These are phyloP conservation scores for Chloromonas sp. DNA, from an alignment of 163 green algal species.

Conservation along the genomic window DNA sequence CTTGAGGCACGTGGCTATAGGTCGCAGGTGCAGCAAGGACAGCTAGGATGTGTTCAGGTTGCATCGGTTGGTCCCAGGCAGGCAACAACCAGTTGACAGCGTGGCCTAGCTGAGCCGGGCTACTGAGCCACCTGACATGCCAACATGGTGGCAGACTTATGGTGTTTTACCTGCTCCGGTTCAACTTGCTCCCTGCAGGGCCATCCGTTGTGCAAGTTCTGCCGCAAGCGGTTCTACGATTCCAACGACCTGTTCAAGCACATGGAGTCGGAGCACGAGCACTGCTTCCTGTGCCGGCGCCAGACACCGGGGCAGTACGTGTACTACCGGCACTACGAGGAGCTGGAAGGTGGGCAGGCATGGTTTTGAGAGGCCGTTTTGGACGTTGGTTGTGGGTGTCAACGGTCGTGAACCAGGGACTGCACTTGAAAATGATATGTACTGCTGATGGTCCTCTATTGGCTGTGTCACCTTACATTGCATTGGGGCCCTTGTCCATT, in stretches of 20 bases:
- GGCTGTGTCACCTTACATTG: too few species aligned
- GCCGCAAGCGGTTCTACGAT: slow-evolving; percentile 80
- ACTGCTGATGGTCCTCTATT: too few species aligned
- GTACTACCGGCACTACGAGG: slow-evolving; percentile 87
- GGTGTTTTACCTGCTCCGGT: too few species aligned
- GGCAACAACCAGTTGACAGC: background rate
- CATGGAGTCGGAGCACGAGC: slow-evolving; percentile 84
- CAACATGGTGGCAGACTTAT: too few species aligned
- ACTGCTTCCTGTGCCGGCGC: slow-evolving; percentile 82
- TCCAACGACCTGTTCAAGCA: slow-evolving; percentile 85
- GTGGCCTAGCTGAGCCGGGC: background rate
- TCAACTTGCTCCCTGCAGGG: slow-evolving; percentile 13
- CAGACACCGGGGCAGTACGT: slow-evolving; percentile 66
- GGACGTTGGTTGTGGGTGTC: background rate
- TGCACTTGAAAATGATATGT: too few species aligned
- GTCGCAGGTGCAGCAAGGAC: too few species aligned
- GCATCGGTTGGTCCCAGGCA: background rate
- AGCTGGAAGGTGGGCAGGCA: slow-evolving; percentile 69
- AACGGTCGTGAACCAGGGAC: background rate
- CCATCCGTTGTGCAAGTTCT: slow-evolving; percentile 72
- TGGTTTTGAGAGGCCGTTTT: background rate
- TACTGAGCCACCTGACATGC: too few species aligned
- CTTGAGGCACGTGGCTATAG: too few species aligned
- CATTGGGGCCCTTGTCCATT: too few species aligned
- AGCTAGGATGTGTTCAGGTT: background rate